Evolutionary conservation across 106 monocot genomes (phyloP), one percentile per base, ranked within the genome.

Genomic region (Amphibolis antarctica): DNA sequence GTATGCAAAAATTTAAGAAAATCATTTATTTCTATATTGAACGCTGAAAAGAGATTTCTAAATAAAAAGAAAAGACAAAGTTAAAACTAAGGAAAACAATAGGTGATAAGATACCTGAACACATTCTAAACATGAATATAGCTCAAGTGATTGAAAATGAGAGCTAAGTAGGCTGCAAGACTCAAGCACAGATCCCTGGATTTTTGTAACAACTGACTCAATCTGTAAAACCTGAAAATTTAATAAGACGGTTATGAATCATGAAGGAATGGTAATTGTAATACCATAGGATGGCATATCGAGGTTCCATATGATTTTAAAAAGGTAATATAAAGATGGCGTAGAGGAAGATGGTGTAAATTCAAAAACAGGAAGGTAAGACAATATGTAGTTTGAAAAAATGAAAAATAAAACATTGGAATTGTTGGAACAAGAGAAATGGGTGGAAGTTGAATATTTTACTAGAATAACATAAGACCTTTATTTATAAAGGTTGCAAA

Each of bases 151-250:
- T 54, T 63, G 67, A 45, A 67, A 46, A 9, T 74, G 25, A 65
- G 79, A 69, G 36, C 49, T 53, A 58, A 90, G 25, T 28, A 72
- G 59, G 64, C 66, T 66, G 52, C 79, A 86, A 18, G 74, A 42
- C 49, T 80, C 75, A 45, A 80, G 43, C 9, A 69, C 66, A 28
- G 27, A 76, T 71, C 67, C 48, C 42, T 66, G 76, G 64, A 96
- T 76, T 55, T 84, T 90, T 12, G 43, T 71, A 48, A 85, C 69
- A 25, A 74, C 23, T 36, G 73, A 55, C 47, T 96, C 96, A 31
- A 84, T 76, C 59, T 82, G 82, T 23, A 84, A 60, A 66, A 82
- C 83, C 96, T 96, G 82, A 55, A 53, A 64, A 63, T 13, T 46
- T 12, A 31, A 28, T 43, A 53, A 63, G 63, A 28, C 36, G 20